Evolutionary conservation across 2,329 filamentous ascomycete species (phyloP), one percentile per base, ranked within the genome.

Genomic region (Xylogone sp.): DNA sequence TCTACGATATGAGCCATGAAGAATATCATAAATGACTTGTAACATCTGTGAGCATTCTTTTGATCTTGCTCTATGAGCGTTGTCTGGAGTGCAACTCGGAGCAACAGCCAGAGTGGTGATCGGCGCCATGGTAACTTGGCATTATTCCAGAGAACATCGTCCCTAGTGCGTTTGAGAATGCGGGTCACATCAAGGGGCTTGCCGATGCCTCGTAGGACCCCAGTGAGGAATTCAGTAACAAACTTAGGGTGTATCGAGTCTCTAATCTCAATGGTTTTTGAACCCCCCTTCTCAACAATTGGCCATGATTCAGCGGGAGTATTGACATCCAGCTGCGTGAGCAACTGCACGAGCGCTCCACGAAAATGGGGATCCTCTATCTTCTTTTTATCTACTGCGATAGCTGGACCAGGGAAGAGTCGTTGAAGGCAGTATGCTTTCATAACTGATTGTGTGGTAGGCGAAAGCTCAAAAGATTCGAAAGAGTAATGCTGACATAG

Each of bases 71-170:
- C 10, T 18, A 27, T 43, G 3, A 61, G 39, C 16, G 43, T 51
- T 1, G 43, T 53, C 48, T 83, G 78, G 2, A 82, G 53, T 0
- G 69, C 61, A 0, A 82, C 77, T 1, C 81, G 75, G 2, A 84
- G 50, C 0, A 83, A 65, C 0, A 84, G 66, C 79, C 79, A 85
- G 0, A 77, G 52, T 0, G 79, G 68, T 12, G 79, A 82, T 43
- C 75, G 64, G 10, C 73, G 66, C 80, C 79, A 83, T 0, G 75
- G 76, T 1, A 48, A 42, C 1, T 53, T 53, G 13, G 53, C 51
- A 49, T 63, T 45, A 2, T 57, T 53, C 67, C 70, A 82, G 9
- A 78, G 51, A 1, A 82, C 71, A 13, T 84, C 79, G 39, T 84
- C 79, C 2, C 77, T 73, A 1, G 75, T 78, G 24, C 75, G 68